Percentiles rank a stretch among this genome's conserved stretches.
These are phyloP conservation scores for Colletotrichum filicis DNA, from an alignment of 2,329 filamentous ascomycete genomes.

Conservation along the genomic window DNA sequence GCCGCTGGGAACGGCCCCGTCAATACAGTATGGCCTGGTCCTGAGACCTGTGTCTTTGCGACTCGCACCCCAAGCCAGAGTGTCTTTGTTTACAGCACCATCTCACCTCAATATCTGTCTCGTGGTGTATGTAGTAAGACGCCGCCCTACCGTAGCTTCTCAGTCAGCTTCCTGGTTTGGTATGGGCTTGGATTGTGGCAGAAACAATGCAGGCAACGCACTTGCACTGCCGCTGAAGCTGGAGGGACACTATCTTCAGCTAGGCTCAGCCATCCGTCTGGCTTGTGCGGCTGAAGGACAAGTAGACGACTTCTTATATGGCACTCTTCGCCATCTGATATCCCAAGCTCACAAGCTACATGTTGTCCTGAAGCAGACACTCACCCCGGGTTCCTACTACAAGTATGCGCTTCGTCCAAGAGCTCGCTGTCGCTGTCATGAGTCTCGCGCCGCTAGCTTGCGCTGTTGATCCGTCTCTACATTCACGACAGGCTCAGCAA, in stretches of 20 bases:
- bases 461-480: background rate
- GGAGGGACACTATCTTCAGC: background rate
- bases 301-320: background rate
- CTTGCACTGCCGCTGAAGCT: background rate
- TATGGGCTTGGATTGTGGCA: background rate
- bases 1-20: background rate
- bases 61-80: background rate
- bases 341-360: background rate
- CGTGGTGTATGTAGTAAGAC: background rate
- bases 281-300: background rate
- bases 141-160: conserved; percentile 15
- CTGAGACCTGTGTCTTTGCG: background rate
- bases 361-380: too few species aligned
- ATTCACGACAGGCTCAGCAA: background rate
- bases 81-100: background rate
- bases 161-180: background rate
- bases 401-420: conserved; percentile 10
- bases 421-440: background rate
- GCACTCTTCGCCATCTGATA: background rate
- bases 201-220: background rate
- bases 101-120: background rate
- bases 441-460: background rate
- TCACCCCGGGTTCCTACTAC: background rate
- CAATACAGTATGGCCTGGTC: background rate
- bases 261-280: background rate